Percentiles rank a stretch among this genome's conserved stretches.
These are phyloP conservation scores for Notholithocarpus densiflorus DNA, from an alignment of 306 rosid genomes.

Conservation along the genomic window DNA sequence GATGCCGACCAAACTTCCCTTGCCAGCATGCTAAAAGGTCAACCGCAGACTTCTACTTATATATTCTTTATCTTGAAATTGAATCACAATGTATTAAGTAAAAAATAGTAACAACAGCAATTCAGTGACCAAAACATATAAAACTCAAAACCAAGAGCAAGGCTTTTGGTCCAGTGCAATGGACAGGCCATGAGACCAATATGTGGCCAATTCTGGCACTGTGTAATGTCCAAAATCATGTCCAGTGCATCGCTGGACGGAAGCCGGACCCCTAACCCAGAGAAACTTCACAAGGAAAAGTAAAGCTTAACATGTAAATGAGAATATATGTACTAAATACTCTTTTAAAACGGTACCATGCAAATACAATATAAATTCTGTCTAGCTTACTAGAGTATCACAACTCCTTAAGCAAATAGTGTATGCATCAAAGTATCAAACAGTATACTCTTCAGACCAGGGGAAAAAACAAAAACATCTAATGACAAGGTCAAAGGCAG, in stretches of 20 bases:
- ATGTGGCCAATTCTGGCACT: too few species aligned
- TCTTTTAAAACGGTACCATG: not conserved
- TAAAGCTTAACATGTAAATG: not conserved
- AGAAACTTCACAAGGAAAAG: not conserved
- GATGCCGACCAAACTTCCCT: too few species aligned
- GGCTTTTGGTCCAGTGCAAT: too few species aligned
- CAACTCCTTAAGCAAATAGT: not conserved
- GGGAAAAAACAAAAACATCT: not conserved
- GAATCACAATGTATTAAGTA: not conserved
- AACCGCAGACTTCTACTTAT: too few species aligned
- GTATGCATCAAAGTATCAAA: not conserved
- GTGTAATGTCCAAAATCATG: too few species aligned
- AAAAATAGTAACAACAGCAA: not conserved
- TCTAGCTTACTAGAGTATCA: not conserved
- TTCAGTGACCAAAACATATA: not conserved
- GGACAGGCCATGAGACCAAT: too few species aligned
- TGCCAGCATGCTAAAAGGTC: too few species aligned
- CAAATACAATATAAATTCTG: not conserved
- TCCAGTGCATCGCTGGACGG: too few species aligned
- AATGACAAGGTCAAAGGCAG: not conserved
- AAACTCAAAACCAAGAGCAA: too few species aligned
- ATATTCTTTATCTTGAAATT: not conserved
- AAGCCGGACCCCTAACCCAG: not conserved
- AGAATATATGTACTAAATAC: not conserved
- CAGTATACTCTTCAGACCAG: not conserved